phyloP scores from a whole-genome alignment of 2,329 filamentous ascomycete genomes.

The Dactylella cylindrospora region DNA sequence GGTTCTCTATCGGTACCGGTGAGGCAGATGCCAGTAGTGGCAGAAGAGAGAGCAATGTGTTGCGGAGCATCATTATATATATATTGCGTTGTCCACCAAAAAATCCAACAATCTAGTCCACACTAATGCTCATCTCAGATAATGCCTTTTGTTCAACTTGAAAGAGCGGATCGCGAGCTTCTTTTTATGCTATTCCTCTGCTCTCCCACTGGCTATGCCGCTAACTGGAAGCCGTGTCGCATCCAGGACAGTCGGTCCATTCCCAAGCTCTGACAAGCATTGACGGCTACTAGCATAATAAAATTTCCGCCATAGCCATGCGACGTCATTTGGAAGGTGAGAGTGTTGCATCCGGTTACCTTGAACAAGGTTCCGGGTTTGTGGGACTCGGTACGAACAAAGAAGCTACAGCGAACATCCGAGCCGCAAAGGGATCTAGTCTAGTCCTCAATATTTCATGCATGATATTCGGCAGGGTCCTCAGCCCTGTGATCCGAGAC shows the following conservation, averaged over 20 bases:
- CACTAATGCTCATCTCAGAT: not conserved
- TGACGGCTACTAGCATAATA: not conserved
- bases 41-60: slow-evolving; percentile 6
- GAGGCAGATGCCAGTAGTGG: slow-evolving; percentile 19
- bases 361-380: slow-evolving; percentile 8
- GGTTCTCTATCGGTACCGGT: slow-evolving; percentile 8
- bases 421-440: slow-evolving; percentile 13
- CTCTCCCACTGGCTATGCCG: too few relatives aligned
- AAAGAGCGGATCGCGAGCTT: not conserved
- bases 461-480: too few relatives aligned
- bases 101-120: not conserved
- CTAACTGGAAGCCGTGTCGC: too few relatives aligned
- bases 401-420: slow-evolving; percentile 16
- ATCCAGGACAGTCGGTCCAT: too few relatives aligned
- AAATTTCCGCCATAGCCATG: slow-evolving; percentile 3
- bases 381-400: slow-evolving; percentile 24
- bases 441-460: slow-evolving; percentile 4
- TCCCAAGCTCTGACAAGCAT: too few relatives aligned
- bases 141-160: not conserved
- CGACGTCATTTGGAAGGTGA: slow-evolving; percentile 33
- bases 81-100: slow-evolving; percentile 9
- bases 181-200: not conserved
- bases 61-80: slow-evolving; percentile 9
- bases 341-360: slow-evolving; percentile 35
- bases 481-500: too few relatives aligned